These are phyloP conservation scores for Zelopaecilomyces penicillatus DNA, from an alignment of 2,329 filamentous ascomycete species.

Conservation along the genomic window DNA sequence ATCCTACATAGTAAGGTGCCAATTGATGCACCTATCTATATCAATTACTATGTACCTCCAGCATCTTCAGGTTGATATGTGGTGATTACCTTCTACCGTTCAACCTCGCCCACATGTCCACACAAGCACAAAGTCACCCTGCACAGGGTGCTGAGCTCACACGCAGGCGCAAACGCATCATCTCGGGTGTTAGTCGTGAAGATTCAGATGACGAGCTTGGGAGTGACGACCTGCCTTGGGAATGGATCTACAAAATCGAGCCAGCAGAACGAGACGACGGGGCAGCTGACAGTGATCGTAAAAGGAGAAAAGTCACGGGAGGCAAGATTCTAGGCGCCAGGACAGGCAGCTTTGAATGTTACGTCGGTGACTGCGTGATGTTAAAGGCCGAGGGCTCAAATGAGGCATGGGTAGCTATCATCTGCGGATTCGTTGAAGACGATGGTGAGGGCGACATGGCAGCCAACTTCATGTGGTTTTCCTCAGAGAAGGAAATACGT, in stretches of 20 bases:
- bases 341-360: constrained; percentile 74
- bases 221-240: constrained; percentile 63
- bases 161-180: constrained; percentile 11
- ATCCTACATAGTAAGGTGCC: no score
- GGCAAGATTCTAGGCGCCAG: constrained; percentile 67
- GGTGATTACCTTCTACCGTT: background rate
- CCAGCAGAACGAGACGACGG: constrained; percentile 15
- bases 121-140: constrained; percentile 16
- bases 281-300: constrained; percentile 23
- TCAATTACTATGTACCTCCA: background rate
- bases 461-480: constrained; percentile 94
- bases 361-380: constrained; percentile 73
- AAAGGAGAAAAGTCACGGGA: constrained; percentile 25
- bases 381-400: constrained; percentile 80
- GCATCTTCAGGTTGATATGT: background rate
- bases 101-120: constrained; percentile 11
- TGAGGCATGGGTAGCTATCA: constrained; percentile 87
- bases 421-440: constrained; percentile 71
- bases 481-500: constrained; percentile 78
- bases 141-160: constrained; percentile 13
- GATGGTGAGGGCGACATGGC: constrained; percentile 60
- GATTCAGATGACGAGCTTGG: constrained; percentile 86
- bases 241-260: constrained; percentile 61
- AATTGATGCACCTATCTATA: constrained; percentile 7
- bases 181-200: constrained; percentile 56